Percentiles rank a stretch among this genome's conserved stretches.
Conservation (phyloP, 306 rosid species). For the Oxytropis ochrocephala region DNA sequence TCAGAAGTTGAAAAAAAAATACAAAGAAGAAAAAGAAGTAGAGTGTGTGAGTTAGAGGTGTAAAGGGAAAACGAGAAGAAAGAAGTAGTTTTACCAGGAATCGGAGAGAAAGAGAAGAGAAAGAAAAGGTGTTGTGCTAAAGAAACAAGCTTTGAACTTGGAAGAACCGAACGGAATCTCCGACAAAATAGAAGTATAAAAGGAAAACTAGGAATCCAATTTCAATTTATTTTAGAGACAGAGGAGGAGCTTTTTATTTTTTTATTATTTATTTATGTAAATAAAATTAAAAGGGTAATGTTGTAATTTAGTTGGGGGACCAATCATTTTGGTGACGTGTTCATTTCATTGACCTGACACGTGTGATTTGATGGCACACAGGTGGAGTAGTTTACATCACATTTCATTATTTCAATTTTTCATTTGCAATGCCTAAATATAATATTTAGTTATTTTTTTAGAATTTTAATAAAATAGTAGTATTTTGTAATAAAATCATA, state of each 20-base stretch:
- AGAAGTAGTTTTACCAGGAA: background rate
- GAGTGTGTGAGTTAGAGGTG: background rate
- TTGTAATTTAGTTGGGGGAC: background rate
- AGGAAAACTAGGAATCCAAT: background rate
- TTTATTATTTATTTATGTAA: background rate
- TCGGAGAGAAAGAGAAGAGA: background rate
- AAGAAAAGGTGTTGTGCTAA: background rate
- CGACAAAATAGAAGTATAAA: background rate
- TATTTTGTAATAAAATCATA: no score
- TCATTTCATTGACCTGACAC: background rate
- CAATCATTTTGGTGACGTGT: background rate
- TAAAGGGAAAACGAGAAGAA: background rate
- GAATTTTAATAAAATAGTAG: no score
- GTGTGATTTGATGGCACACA: background rate
- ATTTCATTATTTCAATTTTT: no score
- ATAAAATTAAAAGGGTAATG: background rate
- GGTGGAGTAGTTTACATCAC: no score
- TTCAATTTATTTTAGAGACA: background rate
- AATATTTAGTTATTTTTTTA: no score
- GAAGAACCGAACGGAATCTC: background rate
- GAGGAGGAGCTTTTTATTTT: background rate
- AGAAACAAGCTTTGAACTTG: constrained; percentile 6
- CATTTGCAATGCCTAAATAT: no score
- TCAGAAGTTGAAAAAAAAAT: background rate
- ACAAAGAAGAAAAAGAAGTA: background rate